Evolutionary conservation across 441 rosid genomes (phyloP), one percentile per base, ranked within the genome.

Genomic region (Jatropha multifida): DNA sequence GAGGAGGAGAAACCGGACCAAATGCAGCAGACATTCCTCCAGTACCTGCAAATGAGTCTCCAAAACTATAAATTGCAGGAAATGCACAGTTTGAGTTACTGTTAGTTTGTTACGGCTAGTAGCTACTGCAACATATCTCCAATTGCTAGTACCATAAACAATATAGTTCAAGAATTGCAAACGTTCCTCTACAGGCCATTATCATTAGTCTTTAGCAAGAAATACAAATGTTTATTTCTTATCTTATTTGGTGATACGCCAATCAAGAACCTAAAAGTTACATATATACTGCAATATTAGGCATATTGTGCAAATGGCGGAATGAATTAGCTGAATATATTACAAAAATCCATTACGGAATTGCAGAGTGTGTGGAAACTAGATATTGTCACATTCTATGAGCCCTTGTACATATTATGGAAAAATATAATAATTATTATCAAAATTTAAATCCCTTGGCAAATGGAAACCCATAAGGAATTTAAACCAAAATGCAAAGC

Each of bases 41-140:
- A 0, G 88, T 83, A 74, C 83, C 84, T 4, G 85, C 76, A 68
- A 80, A 80, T 2, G 86, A 85, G 68, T 86, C 86, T 0, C 81
- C 85, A 0, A 76, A 86, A 76, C 54, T 80, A 73, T 77, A 80
- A 17, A 80, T 70, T 2, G 83, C 83, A 14, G 79, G 83, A 49
- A 81, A 83, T 70, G 73, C 73, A 55, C 73, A 70, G 38, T 70
- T 70, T 17, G 52, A 40, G 23, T 23, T 23, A 23, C 23, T 23
- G 23, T 23, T 23, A 23, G 23, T 23, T 0, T 23, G 55, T 14
- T 49, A 32, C 46, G 18, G 42, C 63, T 55, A 3, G 44, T 41
- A 7, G 58, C 73, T 23, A 41, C 26, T 5, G 37, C 12, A 18
- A 40, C 15, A 23, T 23, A 11, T 55, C 14, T 54, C 52, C 51